phyloP scores from a whole-genome alignment of 2,329 filamentous ascomycete species.

The Cladophialophora psammophila region DNA sequence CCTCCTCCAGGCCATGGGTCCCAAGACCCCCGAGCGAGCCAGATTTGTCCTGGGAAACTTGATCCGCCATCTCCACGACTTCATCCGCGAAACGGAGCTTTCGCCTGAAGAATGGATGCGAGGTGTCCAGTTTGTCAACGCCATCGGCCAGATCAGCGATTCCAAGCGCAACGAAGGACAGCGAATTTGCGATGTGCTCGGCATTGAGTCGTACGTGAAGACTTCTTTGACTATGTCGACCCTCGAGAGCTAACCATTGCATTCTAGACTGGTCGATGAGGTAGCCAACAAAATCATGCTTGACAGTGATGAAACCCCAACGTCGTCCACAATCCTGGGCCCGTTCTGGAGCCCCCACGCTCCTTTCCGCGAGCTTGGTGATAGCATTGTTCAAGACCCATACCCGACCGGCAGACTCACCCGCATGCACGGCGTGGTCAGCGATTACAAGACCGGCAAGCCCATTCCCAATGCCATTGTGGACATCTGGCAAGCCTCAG shows the following conservation, averaged over 20 bases:
- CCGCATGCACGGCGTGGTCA: conserved; percentile 10
- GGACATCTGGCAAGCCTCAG: conserved; percentile 79
- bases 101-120: conserved; percentile 79
- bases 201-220: conserved; percentile 65
- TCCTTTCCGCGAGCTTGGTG: conserved; percentile 73
- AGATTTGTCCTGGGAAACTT: conserved; percentile 69
- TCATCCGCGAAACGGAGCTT: conserved; percentile 77
- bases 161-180: conserved; percentile 77
- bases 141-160: conserved; percentile 72
- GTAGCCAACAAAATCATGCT: conserved; percentile 74
- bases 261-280: conserved; percentile 71
- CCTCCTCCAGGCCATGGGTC: conserved; percentile 76
- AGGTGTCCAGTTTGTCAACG: conserved; percentile 77
- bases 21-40: conserved; percentile 70
- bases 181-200: conserved; percentile 75
- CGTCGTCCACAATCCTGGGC: conserved; percentile 69
- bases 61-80: conserved; percentile 78
- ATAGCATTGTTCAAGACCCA: conserved; percentile 70
- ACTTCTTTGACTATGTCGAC: background rate
- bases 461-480: conserved; percentile 73
- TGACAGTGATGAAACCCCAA: conserved; percentile 58
- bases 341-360: conserved; percentile 80
- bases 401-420: conserved; percentile 53
- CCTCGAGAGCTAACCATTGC: conserved; percentile 16
- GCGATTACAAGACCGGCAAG: conserved; percentile 43